These are phyloP conservation scores for Starmerella potacharoeniae DNA, from an alignment of 805 yeast genomes.

Conservation along the genomic window DNA sequence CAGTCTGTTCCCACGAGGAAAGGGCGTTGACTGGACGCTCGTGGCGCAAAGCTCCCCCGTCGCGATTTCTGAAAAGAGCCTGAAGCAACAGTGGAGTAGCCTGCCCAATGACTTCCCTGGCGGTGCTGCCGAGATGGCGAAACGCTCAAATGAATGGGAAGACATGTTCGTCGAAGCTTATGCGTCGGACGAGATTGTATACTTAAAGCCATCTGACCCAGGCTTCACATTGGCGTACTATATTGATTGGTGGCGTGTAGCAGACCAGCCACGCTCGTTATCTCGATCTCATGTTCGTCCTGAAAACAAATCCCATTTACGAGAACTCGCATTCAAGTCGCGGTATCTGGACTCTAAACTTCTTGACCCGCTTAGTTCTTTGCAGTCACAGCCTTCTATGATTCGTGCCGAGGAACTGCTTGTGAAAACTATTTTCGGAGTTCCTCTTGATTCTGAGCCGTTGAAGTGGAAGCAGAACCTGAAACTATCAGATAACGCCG, in stretches of 20 bases:
- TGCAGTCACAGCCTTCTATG: slow-evolving; percentile 14
- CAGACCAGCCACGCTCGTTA: background rate
- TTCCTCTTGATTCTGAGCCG: background rate
- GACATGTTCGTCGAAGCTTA: slow-evolving; percentile 48
- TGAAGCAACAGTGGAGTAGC: slow-evolving; percentile 48
- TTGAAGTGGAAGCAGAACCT: slow-evolving; percentile 14
- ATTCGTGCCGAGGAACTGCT: slow-evolving; percentile 34
- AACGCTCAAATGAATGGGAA: slow-evolving; percentile 47
- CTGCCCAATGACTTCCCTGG: slow-evolving; percentile 54
- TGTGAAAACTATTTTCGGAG: slow-evolving; percentile 33
- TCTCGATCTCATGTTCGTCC: background rate
- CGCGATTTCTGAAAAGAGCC: background rate
- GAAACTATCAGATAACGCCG: slow-evolving; percentile 20
- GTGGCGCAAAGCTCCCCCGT: background rate
- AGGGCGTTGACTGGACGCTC: background rate
- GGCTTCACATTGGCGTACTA: slow-evolving; percentile 42
- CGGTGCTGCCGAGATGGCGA: slow-evolving; percentile 23
- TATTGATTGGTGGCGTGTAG: slow-evolving; percentile 48
- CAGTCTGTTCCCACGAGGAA: background rate
- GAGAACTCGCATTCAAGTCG: background rate
- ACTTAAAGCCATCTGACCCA: slow-evolving; percentile 31
- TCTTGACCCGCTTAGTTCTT: slow-evolving; percentile 8
- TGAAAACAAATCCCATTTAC: background rate
- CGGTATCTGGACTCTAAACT: background rate
- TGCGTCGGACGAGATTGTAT: slow-evolving; percentile 36